Evolutionary conservation across 129 eudicot genomes (phyloP), one percentile per base, ranked within the genome.

Genomic region (carrot (Daucus carota)): DNA sequence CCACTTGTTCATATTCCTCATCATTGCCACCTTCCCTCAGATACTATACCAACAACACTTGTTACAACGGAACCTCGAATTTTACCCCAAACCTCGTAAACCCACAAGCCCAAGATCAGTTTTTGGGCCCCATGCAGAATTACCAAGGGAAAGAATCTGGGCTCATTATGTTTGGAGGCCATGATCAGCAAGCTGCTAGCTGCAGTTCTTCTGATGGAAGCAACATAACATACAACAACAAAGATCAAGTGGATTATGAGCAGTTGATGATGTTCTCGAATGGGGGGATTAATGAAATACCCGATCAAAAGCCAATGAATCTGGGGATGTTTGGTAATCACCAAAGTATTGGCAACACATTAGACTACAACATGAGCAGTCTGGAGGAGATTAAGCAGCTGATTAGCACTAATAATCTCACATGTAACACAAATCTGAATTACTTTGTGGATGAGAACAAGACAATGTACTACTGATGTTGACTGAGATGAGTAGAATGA

Each of bases 301-400:
- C 32, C 33, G 74, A 80, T 75, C 72, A 60, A 40, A 54, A 72
- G 38, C 77, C 59, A 24, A 57, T 60, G 12, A 40, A 41, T 41
- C 26, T 18, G 2, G 52, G 26, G 29, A 18, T 68, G 48, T 41
- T 14, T 78, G 85, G 76, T 70, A 36, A 32, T 68, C 42, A 38
- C 52, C 77, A 67, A 73, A 78, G 54, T 70, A 90, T 80, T 57
- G 24, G n/a, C 77, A 88, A 40, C 77, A 75, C 92, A 78, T 60
- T 90, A 74, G 97, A 84, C 48, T 79, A 86, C 26, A 72, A 42
- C 32, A 57, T 57, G 65, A 57, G 65, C 3, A 43, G 75, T 47
- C 85, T 92, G 68, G 98, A 92, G 77, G 98, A 90, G 81, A 90
- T 92, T 79, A 92, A 90, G 86, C 86, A 92, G 88, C 89, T 92